Conservation (phyloP, 2,329 filamentous ascomycete species). For the Ophiostoma perfectum region DNA sequence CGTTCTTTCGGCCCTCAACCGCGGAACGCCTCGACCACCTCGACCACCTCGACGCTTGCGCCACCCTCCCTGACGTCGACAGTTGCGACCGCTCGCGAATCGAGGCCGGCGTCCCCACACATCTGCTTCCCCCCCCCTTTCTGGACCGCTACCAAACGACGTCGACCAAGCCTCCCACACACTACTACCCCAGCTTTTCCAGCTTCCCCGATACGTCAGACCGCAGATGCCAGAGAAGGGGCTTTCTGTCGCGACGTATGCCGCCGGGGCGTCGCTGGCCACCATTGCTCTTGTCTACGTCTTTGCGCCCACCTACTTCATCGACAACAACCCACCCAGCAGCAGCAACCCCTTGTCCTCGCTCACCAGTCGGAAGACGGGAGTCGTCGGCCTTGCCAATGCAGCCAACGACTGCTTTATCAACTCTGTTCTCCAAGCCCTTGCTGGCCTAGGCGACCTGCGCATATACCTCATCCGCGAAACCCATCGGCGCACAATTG, state of each 20-base stretch:
- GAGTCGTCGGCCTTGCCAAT: constrained; percentile 82
- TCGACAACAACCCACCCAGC: constrained; percentile 74
- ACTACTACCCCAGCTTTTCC: neutral
- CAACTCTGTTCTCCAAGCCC: constrained; percentile 89
- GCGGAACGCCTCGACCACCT: no score
- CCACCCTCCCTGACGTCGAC: no score
- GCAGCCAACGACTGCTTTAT: constrained; percentile 95
- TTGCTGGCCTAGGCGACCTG: constrained; percentile 84
- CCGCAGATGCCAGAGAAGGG: constrained; percentile 70
- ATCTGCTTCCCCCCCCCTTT: no score
- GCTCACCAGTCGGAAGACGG: constrained; percentile 60
- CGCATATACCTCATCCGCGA: constrained; percentile 89
- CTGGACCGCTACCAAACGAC: no score
- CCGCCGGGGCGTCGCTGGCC: constrained; percentile 88
- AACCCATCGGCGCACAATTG: constrained; percentile 74
- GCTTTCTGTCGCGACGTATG: constrained; percentile 82
- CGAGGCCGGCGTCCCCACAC: no score
- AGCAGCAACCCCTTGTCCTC: constrained; percentile 31
- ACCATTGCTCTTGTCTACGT: constrained; percentile 95
- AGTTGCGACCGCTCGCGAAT: no score
- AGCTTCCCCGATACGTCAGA: neutral
- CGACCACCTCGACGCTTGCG: no score
- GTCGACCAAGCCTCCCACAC: no score
- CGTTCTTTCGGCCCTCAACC: no score
- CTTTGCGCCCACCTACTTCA: constrained; percentile 93